Evolutionary conservation across 768 basidiomycete species (phyloP).

Genomic region (Baorangia bicolor): DNA sequence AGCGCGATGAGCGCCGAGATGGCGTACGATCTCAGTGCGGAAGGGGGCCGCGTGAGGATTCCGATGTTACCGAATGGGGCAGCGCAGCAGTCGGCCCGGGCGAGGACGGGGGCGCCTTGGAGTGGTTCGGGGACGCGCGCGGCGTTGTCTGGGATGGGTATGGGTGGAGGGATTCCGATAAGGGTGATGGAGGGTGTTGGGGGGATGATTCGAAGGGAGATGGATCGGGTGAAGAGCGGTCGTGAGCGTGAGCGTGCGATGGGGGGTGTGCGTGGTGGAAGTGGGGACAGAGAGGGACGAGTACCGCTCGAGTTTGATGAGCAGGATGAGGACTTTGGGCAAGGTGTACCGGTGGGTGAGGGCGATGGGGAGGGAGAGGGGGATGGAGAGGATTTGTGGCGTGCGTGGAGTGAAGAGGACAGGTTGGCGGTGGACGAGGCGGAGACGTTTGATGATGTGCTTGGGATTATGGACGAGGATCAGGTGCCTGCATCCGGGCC

Average conservation of each 20-base stretch:
- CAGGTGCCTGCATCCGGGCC: constrained; percentile 21
- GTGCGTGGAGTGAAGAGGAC: constrained; percentile 30
- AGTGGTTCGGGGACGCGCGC: constrained; percentile 13
- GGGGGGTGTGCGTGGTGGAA: neutral
- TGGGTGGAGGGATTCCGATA: constrained; percentile 44
- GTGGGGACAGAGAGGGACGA: constrained; percentile 1
- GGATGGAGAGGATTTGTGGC: constrained; percentile 24
- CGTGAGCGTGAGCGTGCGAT: neutral
- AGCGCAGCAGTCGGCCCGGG: constrained; percentile 14
- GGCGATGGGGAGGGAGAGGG: neutral
- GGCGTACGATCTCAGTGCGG: constrained; percentile 41
- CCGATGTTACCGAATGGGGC: constrained; percentile 83
- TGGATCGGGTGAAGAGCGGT: constrained; percentile 29
- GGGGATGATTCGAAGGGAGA: constrained; percentile 52
- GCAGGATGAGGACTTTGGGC: constrained; percentile 61
- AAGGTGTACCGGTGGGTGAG: constrained; percentile 1
- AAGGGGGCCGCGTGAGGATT: constrained; percentile 41
- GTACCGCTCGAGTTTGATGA: constrained; percentile 61
- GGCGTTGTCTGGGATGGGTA: constrained; percentile 17
- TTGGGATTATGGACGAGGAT: constrained; percentile 35
- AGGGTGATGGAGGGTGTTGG: constrained; percentile 62
- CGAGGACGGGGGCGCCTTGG: constrained; percentile 13
- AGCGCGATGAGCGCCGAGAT: constrained; percentile 68
- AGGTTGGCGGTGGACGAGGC: constrained; percentile 31
- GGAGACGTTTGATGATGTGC: constrained; percentile 34